phyloP scores from a whole-genome alignment of 805 yeast genomes.

The Sugiyamaella valdiviana region DNA sequence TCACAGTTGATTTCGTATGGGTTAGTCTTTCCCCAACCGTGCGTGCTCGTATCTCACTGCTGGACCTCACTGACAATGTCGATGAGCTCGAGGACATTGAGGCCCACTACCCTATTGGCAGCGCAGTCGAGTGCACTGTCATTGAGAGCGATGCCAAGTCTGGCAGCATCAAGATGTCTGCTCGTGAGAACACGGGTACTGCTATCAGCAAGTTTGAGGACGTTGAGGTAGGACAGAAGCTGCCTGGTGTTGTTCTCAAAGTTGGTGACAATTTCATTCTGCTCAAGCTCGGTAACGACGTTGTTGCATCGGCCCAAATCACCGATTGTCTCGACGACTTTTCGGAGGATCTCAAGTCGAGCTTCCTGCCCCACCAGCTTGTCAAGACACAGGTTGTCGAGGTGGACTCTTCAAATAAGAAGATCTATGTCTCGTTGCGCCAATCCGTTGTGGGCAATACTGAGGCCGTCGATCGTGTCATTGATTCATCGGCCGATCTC shows the following conservation, averaged over 20 bases:
- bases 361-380: slow-evolving; percentile 18
- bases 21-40: slow-evolving; percentile 62
- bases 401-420: slow-evolving; percentile 44
- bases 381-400: slow-evolving; percentile 26
- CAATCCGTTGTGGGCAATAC: slow-evolving; percentile 34
- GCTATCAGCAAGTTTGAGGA: slow-evolving; percentile 12
- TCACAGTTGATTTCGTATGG: slow-evolving; percentile 56
- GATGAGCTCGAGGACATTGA: slow-evolving; percentile 44
- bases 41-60: slow-evolving; percentile 57
- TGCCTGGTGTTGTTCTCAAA: slow-evolving; percentile 17
- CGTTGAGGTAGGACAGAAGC: slow-evolving; percentile 14
- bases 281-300: slow-evolving; percentile 19
- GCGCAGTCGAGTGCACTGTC: slow-evolving; percentile 57
- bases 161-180: slow-evolving; percentile 44
- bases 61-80: slow-evolving; percentile 54
- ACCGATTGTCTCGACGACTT: slow-evolving; percentile 22
- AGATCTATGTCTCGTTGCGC: slow-evolving; percentile 60
- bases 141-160: slow-evolving; percentile 48
- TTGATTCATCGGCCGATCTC: slow-evolving; percentile 48
- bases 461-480: slow-evolving; percentile 46
- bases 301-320: slow-evolving; percentile 27
- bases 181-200: slow-evolving; percentile 34
- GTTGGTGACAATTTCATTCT: slow-evolving; percentile 35
- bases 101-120: slow-evolving; percentile 62
- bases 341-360: slow-evolving; percentile 10